Conservation (phyloP, 257 asterid genomes). For the Plantago ovata region DNA sequence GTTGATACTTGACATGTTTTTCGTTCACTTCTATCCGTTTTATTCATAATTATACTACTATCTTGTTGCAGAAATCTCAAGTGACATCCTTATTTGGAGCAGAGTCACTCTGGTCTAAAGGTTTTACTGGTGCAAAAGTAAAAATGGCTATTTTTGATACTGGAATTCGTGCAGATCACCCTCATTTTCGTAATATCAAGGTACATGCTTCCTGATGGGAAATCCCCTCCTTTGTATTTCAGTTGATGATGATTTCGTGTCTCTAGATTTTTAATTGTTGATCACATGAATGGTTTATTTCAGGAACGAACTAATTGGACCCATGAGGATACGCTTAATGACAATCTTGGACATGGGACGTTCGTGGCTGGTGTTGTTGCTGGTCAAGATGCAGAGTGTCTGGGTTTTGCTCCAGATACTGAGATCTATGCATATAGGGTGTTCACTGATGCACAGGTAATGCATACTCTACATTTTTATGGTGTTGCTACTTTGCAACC, state of each 20-base stretch:
- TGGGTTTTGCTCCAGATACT: constrained; percentile 98
- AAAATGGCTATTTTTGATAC: constrained; percentile 98
- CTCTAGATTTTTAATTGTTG: constrained; percentile 11
- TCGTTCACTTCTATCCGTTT: not conserved
- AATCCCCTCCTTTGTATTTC: constrained; percentile 1
- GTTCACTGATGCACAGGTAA: constrained; percentile 98
- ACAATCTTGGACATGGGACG: constrained; percentile 99
- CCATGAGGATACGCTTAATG: constrained; percentile 88
- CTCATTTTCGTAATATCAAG: constrained; percentile 98
- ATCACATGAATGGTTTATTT: constrained; percentile 20
- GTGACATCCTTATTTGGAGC: constrained; percentile 97
- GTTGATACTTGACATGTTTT: not conserved
- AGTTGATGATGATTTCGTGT: not conserved
- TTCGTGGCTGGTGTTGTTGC: constrained; percentile 99
- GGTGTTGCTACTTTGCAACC: constrained; percentile 1
- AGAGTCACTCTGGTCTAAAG: constrained; percentile 89
- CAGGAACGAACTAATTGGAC: constrained; percentile 99
- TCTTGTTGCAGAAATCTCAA: constrained; percentile 75
- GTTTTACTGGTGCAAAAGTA: constrained; percentile 91
- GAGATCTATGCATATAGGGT: constrained; percentile 97
- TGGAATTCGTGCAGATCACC: constrained; percentile 88
- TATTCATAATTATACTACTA: constrained; percentile 1
- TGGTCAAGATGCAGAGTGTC: constrained; percentile 91
- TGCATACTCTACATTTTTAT: constrained; percentile 39
- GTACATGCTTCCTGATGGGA: constrained; percentile 31